phyloP scores from a whole-genome alignment of 1,284 basidiomycete genomes.

The Pholiota adiposa region DNA sequence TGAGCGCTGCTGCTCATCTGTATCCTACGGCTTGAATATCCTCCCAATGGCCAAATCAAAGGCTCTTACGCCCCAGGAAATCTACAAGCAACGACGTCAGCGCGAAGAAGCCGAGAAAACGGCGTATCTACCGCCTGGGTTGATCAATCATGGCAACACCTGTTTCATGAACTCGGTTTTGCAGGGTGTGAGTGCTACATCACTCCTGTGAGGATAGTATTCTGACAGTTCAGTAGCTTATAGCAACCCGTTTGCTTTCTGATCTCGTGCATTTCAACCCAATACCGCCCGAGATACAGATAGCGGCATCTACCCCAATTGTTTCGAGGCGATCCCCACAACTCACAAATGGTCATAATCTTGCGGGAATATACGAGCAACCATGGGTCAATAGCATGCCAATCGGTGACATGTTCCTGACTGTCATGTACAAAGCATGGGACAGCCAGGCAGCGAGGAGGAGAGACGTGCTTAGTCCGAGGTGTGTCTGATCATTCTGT shows the following conservation, averaged over 20 bases:
- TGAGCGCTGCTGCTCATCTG: background rate
- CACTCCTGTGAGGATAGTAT: background rate
- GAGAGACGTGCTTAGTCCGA: slow-evolving; percentile 64
- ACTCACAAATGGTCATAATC: slow-evolving; percentile 66
- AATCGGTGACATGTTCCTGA: slow-evolving; percentile 65
- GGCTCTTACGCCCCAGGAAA: slow-evolving; percentile 62
- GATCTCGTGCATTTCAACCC: slow-evolving; percentile 63
- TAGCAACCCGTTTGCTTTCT: slow-evolving; percentile 66
- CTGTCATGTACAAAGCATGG: slow-evolving; percentile 64
- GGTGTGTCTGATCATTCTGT: slow-evolving; percentile 43
- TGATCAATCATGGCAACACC: slow-evolving; percentile 88
- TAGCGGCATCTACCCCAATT: slow-evolving; percentile 41
- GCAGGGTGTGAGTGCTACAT: slow-evolving; percentile 53
- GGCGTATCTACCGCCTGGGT: slow-evolving; percentile 70
- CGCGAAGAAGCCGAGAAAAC: slow-evolving; percentile 64
- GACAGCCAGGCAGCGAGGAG: slow-evolving; percentile 51
- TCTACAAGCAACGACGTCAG: slow-evolving; percentile 59
- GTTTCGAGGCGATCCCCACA: slow-evolving; percentile 59
- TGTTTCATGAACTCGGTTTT: slow-evolving; percentile 94
- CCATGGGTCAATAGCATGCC: slow-evolving; percentile 62
- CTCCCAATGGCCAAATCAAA: slow-evolving; percentile 61
- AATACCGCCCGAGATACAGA: slow-evolving; percentile 43
- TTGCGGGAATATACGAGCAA: slow-evolving; percentile 54
- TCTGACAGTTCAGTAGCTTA: slow-evolving; percentile 45
- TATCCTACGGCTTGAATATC: background rate